Evolutionary conservation across 2,329 filamentous ascomycete species (phyloP), one percentile per base, ranked within the genome.

Genomic region (Diaporthe sp.): DNA sequence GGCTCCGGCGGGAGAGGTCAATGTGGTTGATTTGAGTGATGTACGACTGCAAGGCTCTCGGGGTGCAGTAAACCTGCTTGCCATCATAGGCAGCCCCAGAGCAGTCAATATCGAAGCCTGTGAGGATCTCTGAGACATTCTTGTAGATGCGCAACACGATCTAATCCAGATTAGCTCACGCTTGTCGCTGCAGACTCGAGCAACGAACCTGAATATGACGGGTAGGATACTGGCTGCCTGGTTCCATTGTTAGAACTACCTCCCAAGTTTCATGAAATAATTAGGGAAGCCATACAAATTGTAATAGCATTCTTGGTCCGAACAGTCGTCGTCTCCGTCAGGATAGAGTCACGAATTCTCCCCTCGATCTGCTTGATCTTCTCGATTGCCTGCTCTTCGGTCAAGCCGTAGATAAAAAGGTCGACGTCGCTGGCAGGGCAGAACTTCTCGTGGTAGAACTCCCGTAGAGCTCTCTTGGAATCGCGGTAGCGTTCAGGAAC

Each of bases 231-330:
- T 96, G 92, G 59, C 93, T 95, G 46, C 91, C 94, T 85, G 71
- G 62, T 61, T 57, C 69, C 73, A 42, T 62, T 70, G 44, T 78
- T 31, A 57, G 42, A 9, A 46, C 3, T 39, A 19, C 12, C 4
- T 15, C 17, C 6, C 22, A 9, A n/a, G 42, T 17, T 15, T n/a
- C 12, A 42, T 49, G 25, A 12, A 12, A 17, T 12, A 53, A 55
- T 6, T 12, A n/a, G 31, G 19, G 59, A 67, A 10, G 7, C n/a
- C 81, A 77, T 77, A 85, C 85, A 87, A 80, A 98, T 97, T 0
- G 95, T 97, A 74, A 98, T 92, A 13, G 95, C 94, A 80, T 97
- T 94, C 86, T 96, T 97, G 25, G 95, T 97, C 49, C 95, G 90
- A 61, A 98, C 91, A 0, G 94, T 94, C 0, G 94, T 96, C 0